phyloP scores from a whole-genome alignment of 768 basidiomycete genomes.

The Hygrophorus russula region DNA sequence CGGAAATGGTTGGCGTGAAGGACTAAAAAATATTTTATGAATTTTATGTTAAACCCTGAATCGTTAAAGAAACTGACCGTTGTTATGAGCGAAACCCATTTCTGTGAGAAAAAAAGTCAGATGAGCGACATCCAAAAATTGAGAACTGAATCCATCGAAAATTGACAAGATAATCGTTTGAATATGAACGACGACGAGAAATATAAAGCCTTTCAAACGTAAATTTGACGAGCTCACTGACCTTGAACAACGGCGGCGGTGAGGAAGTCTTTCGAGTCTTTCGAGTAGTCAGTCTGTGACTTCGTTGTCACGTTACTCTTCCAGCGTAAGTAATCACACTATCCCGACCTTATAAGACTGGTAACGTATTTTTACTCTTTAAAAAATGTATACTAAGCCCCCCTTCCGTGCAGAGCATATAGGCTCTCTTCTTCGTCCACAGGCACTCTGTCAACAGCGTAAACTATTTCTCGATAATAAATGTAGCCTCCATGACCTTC shows the following conservation, averaged over 20 bases:
- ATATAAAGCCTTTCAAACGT: too few relatives aligned
- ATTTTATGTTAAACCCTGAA: constrained; percentile 4
- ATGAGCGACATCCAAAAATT: background rate
- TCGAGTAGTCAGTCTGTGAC: too few relatives aligned
- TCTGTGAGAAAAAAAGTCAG: constrained; percentile 3
- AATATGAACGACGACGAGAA: too few relatives aligned
- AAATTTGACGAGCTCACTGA: too few relatives aligned
- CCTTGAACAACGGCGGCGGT: too few relatives aligned
- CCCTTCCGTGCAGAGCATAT: constrained; percentile 47
- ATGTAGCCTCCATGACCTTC: constrained; percentile 32
- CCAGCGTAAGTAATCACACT: too few relatives aligned
- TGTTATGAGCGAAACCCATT: constrained; percentile 79
- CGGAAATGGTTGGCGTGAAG: constrained; percentile 92
- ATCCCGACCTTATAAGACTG: constrained; percentile 2
- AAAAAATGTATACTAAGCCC: constrained; percentile 12
- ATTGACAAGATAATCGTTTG: too few relatives aligned
- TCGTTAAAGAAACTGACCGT: constrained; percentile 40
- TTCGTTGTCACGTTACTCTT: too few relatives aligned
- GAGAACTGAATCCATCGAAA: too few relatives aligned
- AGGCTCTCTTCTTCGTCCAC: constrained; percentile 49
- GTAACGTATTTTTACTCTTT: background rate
- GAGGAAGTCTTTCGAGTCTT: too few relatives aligned
- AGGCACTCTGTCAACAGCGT: constrained; percentile 36
- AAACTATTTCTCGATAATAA: constrained; percentile 28
- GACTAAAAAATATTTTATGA: constrained; percentile 31